Evolutionary conservation across 495 filamentous ascomycete species (phyloP).

Genomic region (Aspergillus funiculosus): DNA sequence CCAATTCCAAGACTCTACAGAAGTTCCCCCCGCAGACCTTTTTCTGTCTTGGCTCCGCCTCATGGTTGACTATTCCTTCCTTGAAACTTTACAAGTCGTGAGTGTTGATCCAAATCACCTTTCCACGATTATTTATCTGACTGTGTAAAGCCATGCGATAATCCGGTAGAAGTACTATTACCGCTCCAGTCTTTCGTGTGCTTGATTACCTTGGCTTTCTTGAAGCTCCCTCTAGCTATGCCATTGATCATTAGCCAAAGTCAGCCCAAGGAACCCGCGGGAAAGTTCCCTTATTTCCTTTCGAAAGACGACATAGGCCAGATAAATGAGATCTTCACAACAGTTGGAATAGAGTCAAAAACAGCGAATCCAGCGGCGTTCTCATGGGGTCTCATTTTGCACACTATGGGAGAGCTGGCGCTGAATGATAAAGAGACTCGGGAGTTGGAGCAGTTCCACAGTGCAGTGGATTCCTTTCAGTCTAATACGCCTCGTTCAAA

Average conservation of each 20-base stretch:
- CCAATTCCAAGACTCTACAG: constrained; percentile 51
- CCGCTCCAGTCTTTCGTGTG: constrained; percentile 63
- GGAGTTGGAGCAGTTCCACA: constrained; percentile 58
- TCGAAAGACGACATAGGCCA: constrained; percentile 55
- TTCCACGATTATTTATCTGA: background rate
- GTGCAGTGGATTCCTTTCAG: constrained; percentile 51
- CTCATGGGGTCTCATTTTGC: constrained; percentile 71
- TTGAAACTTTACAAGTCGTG: constrained; percentile 54
- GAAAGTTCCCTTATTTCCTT: constrained; percentile 54
- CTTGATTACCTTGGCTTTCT: constrained; percentile 65
- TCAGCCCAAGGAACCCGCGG: constrained; percentile 12
- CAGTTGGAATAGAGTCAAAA: constrained; percentile 41
- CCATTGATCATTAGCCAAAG: constrained; percentile 26
- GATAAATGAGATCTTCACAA: constrained; percentile 58
- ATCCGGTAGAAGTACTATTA: constrained; percentile 46
- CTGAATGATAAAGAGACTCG: constrained; percentile 51
- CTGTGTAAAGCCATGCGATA: constrained; percentile 36
- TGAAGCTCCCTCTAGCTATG: constrained; percentile 55
- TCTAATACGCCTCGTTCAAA: constrained; percentile 32
- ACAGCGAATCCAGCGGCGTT: constrained; percentile 63
- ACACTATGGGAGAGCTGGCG: constrained; percentile 58
- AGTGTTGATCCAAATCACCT: constrained; percentile 21
- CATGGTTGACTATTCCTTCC: constrained; percentile 57
- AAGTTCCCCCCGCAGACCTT: constrained; percentile 51
- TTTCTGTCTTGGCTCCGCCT: constrained; percentile 70